Evolutionary conservation across 2,329 filamentous ascomycete genomes (phyloP).

Genomic region (Cyclaneusma minus): DNA sequence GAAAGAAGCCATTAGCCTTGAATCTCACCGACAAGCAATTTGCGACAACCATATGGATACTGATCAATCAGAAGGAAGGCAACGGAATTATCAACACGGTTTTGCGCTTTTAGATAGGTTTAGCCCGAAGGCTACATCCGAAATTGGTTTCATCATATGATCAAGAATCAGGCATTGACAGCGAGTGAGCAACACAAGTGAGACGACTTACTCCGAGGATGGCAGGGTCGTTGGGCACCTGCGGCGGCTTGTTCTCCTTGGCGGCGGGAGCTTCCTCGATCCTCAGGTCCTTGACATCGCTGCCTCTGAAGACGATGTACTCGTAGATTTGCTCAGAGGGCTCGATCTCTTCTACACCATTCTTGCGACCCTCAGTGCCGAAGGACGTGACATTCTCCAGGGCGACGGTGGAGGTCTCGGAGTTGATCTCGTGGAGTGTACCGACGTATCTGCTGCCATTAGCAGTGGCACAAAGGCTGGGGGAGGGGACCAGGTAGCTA

Average conservation of each 20-base stretch:
- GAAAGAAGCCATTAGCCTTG: conserved; percentile 18
- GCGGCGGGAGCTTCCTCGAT: conserved; percentile 71
- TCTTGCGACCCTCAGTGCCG: conserved; percentile 82
- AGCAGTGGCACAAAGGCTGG: conserved; percentile 8
- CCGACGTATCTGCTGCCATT: conserved; percentile 64
- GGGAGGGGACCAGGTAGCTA: conserved; percentile 29
- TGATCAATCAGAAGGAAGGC: conserved; percentile 99
- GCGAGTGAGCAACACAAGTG: conserved; percentile 4
- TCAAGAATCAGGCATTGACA: conserved; percentile 13
- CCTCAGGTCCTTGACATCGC: conserved; percentile 93
- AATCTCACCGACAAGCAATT: conserved; percentile 4
- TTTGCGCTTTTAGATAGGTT: conserved; percentile 86
- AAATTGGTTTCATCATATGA: conserved; percentile 82
- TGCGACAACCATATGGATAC: conserved; percentile 9
- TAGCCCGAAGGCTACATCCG: conserved; percentile 93
- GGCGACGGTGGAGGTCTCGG: conserved; percentile 89
- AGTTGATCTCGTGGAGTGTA: conserved; percentile 94
- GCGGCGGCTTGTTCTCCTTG: conserved; percentile 59
- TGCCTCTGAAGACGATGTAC: conserved; percentile 96
- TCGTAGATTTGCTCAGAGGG: conserved; percentile 85
- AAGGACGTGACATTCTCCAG: conserved; percentile 91
- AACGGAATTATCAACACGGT: conserved; percentile 96
- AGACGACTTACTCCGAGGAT: conserved; percentile 83
- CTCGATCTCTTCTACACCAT: conserved; percentile 66
- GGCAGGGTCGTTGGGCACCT: conserved; percentile 84